These are phyloP conservation scores for Kitagawia praeruptora DNA, from an alignment of 129 eudicot genomes.

Conservation along the genomic window DNA sequence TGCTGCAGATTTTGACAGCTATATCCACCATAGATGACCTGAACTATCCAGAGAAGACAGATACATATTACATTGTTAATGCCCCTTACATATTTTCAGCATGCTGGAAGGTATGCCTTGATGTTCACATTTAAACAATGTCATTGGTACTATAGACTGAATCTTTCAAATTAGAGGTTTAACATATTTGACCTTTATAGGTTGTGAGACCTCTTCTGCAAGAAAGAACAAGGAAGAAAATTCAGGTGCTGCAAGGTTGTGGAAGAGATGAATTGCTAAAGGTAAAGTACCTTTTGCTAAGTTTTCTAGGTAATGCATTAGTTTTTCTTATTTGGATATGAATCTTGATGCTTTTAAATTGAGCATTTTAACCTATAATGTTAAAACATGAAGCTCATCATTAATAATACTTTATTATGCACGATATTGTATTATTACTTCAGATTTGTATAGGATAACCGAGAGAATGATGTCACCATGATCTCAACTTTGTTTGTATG, in stretches of 20 bases:
- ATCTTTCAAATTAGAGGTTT: background rate
- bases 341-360: background rate
- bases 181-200: slow-evolving; percentile 31
- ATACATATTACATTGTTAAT: slow-evolving; percentile 82
- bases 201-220: slow-evolving; percentile 88
- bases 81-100: slow-evolving; percentile 97
- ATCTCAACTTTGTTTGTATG: background rate
- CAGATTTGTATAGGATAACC: background rate
- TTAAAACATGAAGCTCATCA: background rate
- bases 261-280: slow-evolving; percentile 77
- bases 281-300: slow-evolving; percentile 29
- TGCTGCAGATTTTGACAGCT: slow-evolving; percentile 68
- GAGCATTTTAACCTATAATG: background rate
- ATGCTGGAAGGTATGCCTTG: slow-evolving; percentile 82
- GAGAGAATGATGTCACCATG: background rate
- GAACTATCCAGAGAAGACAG: slow-evolving; percentile 98
- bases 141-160: slow-evolving; percentile 4
- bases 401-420: background rate
- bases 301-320: background rate
- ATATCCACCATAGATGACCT: slow-evolving; percentile 90
- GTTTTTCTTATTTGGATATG: background rate
- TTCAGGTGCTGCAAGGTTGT: slow-evolving; percentile 81
- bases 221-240: slow-evolving; percentile 86
- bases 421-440: background rate
- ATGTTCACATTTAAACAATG: slow-evolving; percentile 7